Evolutionary conservation across 208 protist species (phyloP).

Genomic region (Crithidia thermophila): DNA sequence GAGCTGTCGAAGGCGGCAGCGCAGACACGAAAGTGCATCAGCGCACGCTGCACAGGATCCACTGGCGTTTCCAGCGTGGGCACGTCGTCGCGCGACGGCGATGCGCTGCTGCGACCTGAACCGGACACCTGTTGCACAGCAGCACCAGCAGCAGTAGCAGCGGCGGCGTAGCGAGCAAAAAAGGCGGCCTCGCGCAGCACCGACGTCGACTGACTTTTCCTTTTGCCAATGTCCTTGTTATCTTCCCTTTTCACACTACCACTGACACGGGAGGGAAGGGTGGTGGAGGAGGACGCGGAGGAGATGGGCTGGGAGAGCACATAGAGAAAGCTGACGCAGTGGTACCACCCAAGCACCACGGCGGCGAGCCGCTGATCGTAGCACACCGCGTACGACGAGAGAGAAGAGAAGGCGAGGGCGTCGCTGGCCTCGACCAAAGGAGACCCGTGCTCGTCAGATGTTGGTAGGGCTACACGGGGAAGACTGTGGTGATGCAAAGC

Average conservation of each 20-base stretch:
- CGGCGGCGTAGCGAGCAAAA: background rate
- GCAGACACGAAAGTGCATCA: slow-evolving; percentile 16
- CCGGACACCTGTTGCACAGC: no score
- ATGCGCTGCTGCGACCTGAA: background rate
- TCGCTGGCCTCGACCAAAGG: no score
- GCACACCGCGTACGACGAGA: slow-evolving; percentile 9
- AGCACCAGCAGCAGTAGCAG: no score
- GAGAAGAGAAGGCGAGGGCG: no score
- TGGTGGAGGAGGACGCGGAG: background rate
- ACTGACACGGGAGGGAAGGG: no score
- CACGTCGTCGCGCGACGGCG: background rate
- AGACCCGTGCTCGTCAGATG: no score
- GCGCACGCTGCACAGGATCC: slow-evolving; percentile 14
- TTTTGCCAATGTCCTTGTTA: no score
- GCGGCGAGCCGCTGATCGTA: slow-evolving; percentile 25
- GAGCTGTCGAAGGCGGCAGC: slow-evolving; percentile 13
- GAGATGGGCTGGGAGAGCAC: slow-evolving; percentile 12
- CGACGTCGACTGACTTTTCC: no score
- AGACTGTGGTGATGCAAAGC: background rate
- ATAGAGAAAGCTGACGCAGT: slow-evolving; percentile 27
- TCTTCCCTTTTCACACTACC: no score
- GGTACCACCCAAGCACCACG: slow-evolving; percentile 23
- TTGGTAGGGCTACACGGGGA: no score
- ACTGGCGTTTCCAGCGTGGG: no score
- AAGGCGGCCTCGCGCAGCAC: slow-evolving; percentile 5